Percentiles rank a stretch among this genome's conserved stretches.
These are phyloP conservation scores for Petunia secreta DNA, from an alignment of 257 asterid genomes.

Conservation along the genomic window DNA sequence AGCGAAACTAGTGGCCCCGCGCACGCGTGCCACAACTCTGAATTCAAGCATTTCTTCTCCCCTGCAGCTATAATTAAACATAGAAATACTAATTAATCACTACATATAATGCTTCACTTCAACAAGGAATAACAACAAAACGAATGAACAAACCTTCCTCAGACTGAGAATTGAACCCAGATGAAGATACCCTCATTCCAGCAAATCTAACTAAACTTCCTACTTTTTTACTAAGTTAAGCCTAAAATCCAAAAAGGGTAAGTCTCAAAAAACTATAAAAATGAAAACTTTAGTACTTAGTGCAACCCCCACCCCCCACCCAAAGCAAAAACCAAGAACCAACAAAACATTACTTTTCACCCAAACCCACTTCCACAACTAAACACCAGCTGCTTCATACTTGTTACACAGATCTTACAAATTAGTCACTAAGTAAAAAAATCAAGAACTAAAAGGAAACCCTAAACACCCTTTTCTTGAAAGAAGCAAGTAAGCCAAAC, in stretches of 20 bases:
- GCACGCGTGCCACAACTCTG: conserved; percentile 98
- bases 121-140: conserved; percentile 7
- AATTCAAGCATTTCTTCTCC: conserved; percentile 90
- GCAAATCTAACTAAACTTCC: conserved; percentile 33
- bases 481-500: conserved; percentile 29
- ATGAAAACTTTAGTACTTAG: conserved; percentile 17
- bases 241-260: conserved; percentile 30
- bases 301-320: conserved; percentile 48
- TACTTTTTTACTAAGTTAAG: conserved; percentile 24
- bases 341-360: conserved; percentile 44
- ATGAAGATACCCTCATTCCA: conserved; percentile 75
- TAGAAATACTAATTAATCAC: conserved; percentile 22
- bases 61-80: conserved; percentile 41
- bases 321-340: conserved; percentile 43
- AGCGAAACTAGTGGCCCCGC: conserved; percentile 96
- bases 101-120: conserved; percentile 13
- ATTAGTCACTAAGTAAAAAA: neutral
- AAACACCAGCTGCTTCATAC: conserved; percentile 32
- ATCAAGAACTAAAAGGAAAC: conserved; percentile 22
- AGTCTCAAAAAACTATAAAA: conserved; percentile 11
- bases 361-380: conserved; percentile 54
- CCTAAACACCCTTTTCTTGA: conserved; percentile 26
- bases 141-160: conserved; percentile 63
- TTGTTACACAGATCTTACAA: conserved; percentile 39
- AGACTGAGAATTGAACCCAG: conserved; percentile 65